phyloP scores from a whole-genome alignment of 2,329 filamentous ascomycete species.

The Paecilomyces sp. region DNA sequence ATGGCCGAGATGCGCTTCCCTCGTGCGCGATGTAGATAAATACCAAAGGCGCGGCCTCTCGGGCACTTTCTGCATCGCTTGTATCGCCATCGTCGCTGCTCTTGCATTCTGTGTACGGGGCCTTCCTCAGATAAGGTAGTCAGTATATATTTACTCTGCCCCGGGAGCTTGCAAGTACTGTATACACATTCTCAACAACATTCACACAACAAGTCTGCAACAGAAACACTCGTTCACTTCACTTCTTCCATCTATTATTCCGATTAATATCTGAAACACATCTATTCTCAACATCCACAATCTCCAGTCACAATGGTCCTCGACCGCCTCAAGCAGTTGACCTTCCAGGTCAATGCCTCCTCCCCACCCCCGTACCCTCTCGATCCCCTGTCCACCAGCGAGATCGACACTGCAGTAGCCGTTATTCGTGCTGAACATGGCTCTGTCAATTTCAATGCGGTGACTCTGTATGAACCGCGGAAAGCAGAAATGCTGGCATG shows the following conservation, averaged over 20 bases:
- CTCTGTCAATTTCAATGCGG: conserved; percentile 75
- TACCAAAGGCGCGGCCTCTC: neutral
- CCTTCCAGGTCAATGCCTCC: conserved; percentile 54
- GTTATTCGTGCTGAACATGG: conserved; percentile 64
- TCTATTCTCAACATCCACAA: neutral
- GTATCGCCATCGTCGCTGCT: neutral
- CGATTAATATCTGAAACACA: neutral
- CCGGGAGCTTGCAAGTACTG: neutral
- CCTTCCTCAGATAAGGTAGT: neutral
- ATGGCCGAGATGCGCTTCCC: neutral
- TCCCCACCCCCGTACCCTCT: conserved; percentile 59
- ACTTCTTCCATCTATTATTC: neutral
- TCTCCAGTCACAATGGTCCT: conserved; percentile 49
- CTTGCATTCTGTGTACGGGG: neutral
- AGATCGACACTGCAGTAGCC: conserved; percentile 66
- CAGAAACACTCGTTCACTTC: neutral
- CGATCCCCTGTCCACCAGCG: conserved; percentile 64
- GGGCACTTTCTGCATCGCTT: neutral
- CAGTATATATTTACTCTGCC: neutral
- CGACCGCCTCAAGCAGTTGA: conserved; percentile 57
- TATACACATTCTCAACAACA: neutral
- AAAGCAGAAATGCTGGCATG: conserved; percentile 79
- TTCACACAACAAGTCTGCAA: neutral
- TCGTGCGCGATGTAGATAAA: neutral
- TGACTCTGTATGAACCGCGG: conserved; percentile 75